Conservation (phyloP, 1,284 basidiomycete species). For the Papiliotrema laurentii region DNA sequence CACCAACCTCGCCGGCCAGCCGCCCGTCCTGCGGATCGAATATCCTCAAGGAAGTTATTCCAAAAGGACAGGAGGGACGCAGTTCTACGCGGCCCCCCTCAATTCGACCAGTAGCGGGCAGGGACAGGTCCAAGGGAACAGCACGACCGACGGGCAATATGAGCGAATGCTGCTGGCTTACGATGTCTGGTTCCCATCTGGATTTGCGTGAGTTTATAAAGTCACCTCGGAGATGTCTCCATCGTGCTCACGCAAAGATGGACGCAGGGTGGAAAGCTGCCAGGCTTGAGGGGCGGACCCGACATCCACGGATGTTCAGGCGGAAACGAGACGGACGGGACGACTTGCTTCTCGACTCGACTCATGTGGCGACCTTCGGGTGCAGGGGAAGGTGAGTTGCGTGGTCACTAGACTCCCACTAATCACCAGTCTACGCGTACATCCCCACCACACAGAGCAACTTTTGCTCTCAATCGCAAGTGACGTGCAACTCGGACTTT, state of each 20-base stretch:
- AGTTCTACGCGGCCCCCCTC: slow-evolving; percentile 43
- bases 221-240: background rate
- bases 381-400: slow-evolving; percentile 36
- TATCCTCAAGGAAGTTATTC: slow-evolving; percentile 46
- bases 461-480: slow-evolving; percentile 31
- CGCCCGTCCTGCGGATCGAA: slow-evolving; percentile 37
- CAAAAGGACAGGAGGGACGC: slow-evolving; percentile 44
- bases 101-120: slow-evolving; percentile 11
- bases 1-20: slow-evolving; percentile 18
- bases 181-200: slow-evolving; percentile 39
- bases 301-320: slow-evolving; percentile 44
- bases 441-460: slow-evolving; percentile 34
- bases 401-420: background rate
- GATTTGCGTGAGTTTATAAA: slow-evolving; percentile 24
- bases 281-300: slow-evolving; percentile 46
- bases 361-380: slow-evolving; percentile 47
- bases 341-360: slow-evolving; percentile 44
- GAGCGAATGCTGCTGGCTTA: slow-evolving; percentile 40
- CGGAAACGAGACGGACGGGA: slow-evolving; percentile 43
- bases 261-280: slow-evolving; percentile 47
- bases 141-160: slow-evolving; percentile 30
- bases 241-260: slow-evolving; percentile 15
- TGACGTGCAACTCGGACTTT: slow-evolving; percentile 47
- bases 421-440: slow-evolving; percentile 45
- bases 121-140: slow-evolving; percentile 10